phyloP scores from a whole-genome alignment of 2,329 filamentous ascomycete genomes.

The Alternaria viburni region DNA sequence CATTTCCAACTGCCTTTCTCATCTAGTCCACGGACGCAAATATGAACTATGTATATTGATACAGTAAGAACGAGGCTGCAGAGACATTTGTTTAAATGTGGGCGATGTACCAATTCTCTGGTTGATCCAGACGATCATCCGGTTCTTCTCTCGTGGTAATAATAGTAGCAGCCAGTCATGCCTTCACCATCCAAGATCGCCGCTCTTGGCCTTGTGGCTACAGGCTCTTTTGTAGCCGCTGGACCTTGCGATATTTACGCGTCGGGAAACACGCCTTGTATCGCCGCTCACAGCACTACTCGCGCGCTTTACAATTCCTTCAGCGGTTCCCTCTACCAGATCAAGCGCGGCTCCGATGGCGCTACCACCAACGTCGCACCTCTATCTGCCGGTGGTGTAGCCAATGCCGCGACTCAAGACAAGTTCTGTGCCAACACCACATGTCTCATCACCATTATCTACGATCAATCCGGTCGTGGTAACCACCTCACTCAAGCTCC shows the following conservation, averaged over 20 bases:
- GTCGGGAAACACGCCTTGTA: slow-evolving; percentile 65
- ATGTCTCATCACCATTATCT: slow-evolving; percentile 68
- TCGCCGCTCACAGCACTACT: slow-evolving; percentile 70
- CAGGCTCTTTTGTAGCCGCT: slow-evolving; percentile 42
- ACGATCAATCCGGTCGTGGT: slow-evolving; percentile 67
- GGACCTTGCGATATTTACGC: slow-evolving; percentile 69
- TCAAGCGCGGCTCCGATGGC: slow-evolving; percentile 62
- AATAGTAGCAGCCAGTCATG: slow-evolving; percentile 8
- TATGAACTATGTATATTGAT: not conserved
- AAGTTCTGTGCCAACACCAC: slow-evolving; percentile 66
- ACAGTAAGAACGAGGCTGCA: not conserved
- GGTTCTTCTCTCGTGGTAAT: not conserved
- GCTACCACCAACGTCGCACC: slow-evolving; percentile 58
- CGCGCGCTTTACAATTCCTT: slow-evolving; percentile 65
- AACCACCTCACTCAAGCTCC: slow-evolving; percentile 70
- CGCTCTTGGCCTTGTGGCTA: slow-evolving; percentile 18
- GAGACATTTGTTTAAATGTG: not conserved
- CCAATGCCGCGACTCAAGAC: slow-evolving; percentile 67
- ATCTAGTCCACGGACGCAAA: slow-evolving; percentile 1
- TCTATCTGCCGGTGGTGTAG: slow-evolving; percentile 65
- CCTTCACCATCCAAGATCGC: slow-evolving; percentile 11
- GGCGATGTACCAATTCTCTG: not conserved
- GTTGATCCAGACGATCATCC: not conserved
- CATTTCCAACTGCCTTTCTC: not conserved
- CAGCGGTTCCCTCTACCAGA: slow-evolving; percentile 64